Percentiles rank a stretch among this genome's conserved stretches.
Conservation (phyloP, 352 stramenopile species). For the Globisporangium takayamanum region DNA sequence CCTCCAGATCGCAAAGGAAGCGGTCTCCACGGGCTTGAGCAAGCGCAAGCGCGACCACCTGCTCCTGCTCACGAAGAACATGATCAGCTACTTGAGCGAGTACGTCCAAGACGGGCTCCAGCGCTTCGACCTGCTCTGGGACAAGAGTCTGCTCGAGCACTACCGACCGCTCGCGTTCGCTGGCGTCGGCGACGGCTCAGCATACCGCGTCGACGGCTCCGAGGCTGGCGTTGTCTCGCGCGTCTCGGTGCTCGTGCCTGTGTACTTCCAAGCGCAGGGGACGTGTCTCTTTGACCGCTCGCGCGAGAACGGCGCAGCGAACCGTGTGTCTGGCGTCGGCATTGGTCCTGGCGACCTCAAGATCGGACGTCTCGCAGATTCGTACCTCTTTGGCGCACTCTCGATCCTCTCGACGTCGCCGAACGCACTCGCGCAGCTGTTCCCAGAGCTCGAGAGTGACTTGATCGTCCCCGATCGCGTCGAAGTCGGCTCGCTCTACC, state of each 20-base stretch:
- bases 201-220: conserved; percentile 63
- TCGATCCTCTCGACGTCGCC: conserved; percentile 78
- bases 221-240: conserved; percentile 49
- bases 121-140: conserved; percentile 79
- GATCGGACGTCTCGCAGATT: conserved; percentile 60
- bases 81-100: conserved; percentile 82
- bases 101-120: conserved; percentile 78
- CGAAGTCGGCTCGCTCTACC: conserved; percentile 39
- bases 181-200: conserved; percentile 58
- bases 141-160: conserved; percentile 72
- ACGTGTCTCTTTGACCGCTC: conserved; percentile 80
- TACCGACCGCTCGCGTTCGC: conserved; percentile 74
- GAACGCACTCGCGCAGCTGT: conserved; percentile 64
- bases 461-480: conserved; percentile 53
- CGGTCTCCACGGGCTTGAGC: conserved; percentile 50
- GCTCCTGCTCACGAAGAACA: conserved; percentile 74
- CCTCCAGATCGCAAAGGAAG: conserved; percentile 58
- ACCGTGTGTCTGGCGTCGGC: conserved; percentile 57
- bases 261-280: conserved; percentile 72
- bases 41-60: conserved; percentile 71
- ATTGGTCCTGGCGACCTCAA: conserved; percentile 55
- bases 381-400: conserved; percentile 76
- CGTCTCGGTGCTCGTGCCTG: conserved; percentile 71
- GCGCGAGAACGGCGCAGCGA: conserved; percentile 32
- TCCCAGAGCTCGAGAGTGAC: conserved; percentile 57